phyloP scores from a whole-genome alignment of 768 basidiomycete genomes.

The Udeniomyces megalosporus region DNA sequence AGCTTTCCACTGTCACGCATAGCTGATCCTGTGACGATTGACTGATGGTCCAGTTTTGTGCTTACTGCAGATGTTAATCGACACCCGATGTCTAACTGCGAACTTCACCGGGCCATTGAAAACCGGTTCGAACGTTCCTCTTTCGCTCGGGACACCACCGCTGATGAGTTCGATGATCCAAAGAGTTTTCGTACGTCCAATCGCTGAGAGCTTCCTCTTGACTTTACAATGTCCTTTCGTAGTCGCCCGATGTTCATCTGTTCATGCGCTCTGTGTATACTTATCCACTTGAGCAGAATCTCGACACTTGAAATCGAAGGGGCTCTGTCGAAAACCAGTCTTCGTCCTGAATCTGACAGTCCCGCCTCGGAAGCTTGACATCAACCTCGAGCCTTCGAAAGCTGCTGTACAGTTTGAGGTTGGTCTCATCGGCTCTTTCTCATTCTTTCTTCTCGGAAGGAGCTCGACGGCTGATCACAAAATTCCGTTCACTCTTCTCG shows the following conservation, averaged over 20 bases:
- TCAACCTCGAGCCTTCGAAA: conserved; percentile 66
- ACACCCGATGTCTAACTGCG: conserved; percentile 49
- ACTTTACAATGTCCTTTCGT: too few species aligned
- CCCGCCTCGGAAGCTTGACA: conserved; percentile 52
- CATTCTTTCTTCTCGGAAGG: neutral
- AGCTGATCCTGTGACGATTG: too few species aligned
- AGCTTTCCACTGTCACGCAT: neutral
- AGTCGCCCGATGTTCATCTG: too few species aligned
- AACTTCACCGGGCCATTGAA: conserved; percentile 56
- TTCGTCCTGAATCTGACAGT: conserved; percentile 65
- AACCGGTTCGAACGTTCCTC: conserved; percentile 36
- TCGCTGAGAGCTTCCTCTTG: too few species aligned
- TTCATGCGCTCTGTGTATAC: too few species aligned
- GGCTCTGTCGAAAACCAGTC: conserved; percentile 53
- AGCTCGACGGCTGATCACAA: too few species aligned
- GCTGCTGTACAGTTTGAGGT: conserved; percentile 51
- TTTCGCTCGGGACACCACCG: neutral
- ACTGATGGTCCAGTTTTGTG: too few species aligned
- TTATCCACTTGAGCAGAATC: conserved; percentile 25
- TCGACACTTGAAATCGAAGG: conserved; percentile 59
- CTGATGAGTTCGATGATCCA: neutral
- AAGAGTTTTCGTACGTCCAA: too few species aligned
- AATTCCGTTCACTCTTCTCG: too few species aligned
- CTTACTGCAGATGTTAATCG: conserved; percentile 52
- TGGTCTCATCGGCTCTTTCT: conserved; percentile 16